Base-by-base conservation (phyloP, 306 rosid species). In the Vachellia collinsii region DNA sequence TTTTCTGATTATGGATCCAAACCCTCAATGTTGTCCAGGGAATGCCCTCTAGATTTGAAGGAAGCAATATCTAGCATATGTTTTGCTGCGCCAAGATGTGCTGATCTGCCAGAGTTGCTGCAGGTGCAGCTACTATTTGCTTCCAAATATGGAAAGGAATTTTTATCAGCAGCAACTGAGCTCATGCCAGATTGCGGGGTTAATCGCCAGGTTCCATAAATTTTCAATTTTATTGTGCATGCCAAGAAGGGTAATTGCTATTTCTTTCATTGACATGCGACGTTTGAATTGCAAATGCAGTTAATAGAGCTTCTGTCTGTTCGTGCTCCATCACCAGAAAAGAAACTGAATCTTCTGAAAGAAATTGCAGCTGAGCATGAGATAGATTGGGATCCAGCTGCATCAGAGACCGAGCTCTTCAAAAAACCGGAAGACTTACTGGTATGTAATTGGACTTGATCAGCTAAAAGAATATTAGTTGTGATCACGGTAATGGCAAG, bases 11-110 rank as follows among this genome's bases (percentile, higher is more conserved):
- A 64, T 77, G 63, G 20, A 23, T 76, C 50, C 46, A 44, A 47
- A 22, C 25, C 74, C 70, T 66, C 34, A 46, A 58, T 58, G 53
- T 66, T 76, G 44, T 77, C 47, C 77, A 94, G 98, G 91, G 98
- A 94, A 86, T 89, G 94, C 48, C 98, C 98, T 74, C 56, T 94
- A 63, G 98, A 94, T 84, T 90, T 94, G 91, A 94, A 94, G 84
- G 98, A 92, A 88, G 97, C 98, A 66, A 92, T 94, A 88, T 91
- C 97, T 39, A 92, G 97, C 75, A 82, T 94, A 81, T 90, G 97
- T 85, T 94, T 94, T 88, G 97, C 97, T 46, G 99, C 99, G 47
- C 99, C 99, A 63, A 90, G 99, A 79, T 93, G 99, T 79, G 94
- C 99, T 4, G 97, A 93, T 87, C 90, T 94, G 59, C 87, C 97